Conservation (phyloP, 2,329 filamentous ascomycete genomes). For the Myriosclerotinia duriaeana region DNA sequence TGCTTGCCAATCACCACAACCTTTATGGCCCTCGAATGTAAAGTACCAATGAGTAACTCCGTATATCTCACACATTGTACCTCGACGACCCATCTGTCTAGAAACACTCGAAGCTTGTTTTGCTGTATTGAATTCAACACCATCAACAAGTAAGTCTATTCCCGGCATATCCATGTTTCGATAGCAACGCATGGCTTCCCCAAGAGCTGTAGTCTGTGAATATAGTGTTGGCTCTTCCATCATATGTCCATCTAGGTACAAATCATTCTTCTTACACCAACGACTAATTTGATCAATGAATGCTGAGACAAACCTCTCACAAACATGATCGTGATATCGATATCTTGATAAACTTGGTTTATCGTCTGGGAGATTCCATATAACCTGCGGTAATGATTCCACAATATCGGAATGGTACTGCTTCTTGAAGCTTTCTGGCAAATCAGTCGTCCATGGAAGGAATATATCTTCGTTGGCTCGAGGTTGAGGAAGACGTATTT, state of each 20-base stretch:
- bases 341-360: conserved; percentile 37
- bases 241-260: conserved; percentile 40
- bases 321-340: conserved; percentile 40
- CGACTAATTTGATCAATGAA: conserved; percentile 39
- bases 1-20: conserved; percentile 42
- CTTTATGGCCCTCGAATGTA: conserved; percentile 41
- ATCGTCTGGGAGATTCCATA: conserved; percentile 40
- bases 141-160: conserved; percentile 40
- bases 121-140: conserved; percentile 41
- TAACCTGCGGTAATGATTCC: conserved; percentile 35
- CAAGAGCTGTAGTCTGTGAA: conserved; percentile 40
- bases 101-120: conserved; percentile 41
- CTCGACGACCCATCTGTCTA: conserved; percentile 38
- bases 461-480: conserved; percentile 36
- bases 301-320: conserved; percentile 40
- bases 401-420: conserved; percentile 35
- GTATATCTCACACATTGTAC: conserved; percentile 40
- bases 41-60: conserved; percentile 41
- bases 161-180: conserved; percentile 40
- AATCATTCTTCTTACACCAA: conserved; percentile 38
- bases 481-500: conserved; percentile 37
- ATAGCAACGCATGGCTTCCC: conserved; percentile 42
- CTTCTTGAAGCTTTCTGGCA: conserved; percentile 36
- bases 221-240: conserved; percentile 41
- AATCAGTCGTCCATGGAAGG: conserved; percentile 40